Evolutionary conservation across 148 eudicot genomes (phyloP).

Genomic region (Dysphania ambrosioides): DNA sequence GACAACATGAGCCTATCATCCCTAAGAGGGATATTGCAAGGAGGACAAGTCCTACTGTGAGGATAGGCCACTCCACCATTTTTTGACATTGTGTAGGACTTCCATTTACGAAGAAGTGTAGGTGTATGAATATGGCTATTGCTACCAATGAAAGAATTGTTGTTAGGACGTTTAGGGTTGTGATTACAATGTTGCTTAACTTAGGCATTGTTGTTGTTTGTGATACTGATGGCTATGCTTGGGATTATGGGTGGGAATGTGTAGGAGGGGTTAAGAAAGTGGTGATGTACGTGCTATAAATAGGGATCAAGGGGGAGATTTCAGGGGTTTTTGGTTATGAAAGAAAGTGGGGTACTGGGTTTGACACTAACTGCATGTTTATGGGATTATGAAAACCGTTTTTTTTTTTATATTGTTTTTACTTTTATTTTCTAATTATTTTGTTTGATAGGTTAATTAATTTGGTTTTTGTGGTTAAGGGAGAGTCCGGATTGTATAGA

Average conservation of each 20-base stretch:
- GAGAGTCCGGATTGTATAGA: too few relatives aligned
- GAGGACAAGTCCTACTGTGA: conserved; percentile 27
- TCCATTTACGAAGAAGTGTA: conserved; percentile 27
- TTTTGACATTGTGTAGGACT: conserved; percentile 36
- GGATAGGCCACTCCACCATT: conserved; percentile 30
- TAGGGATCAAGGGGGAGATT: conserved; percentile 14
- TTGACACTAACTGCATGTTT: neutral
- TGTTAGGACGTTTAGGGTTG: conserved; percentile 33
- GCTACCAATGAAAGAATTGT: conserved; percentile 26
- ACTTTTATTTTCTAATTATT: too few relatives aligned
- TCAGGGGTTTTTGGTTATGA: conserved; percentile 4
- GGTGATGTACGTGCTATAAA: conserved; percentile 3
- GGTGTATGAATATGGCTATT: conserved; percentile 27
- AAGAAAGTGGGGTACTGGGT: conserved; percentile 14
- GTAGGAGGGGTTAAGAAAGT: neutral
- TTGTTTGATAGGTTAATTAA: too few relatives aligned
- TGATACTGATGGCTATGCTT: neutral
- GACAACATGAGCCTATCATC: conserved; percentile 37
- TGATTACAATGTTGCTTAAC: conserved; percentile 37
- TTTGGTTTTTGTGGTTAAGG: too few relatives aligned
- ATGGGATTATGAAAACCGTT: neutral
- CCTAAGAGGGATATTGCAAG: conserved; percentile 37
- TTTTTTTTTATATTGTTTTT: neutral
- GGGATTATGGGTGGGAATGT: neutral
- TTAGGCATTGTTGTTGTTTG: conserved; percentile 24